A percentile compares a stretch with the other conserved stretches of the same genome.
Evolutionary conservation across 179 eudicot genomes (phyloP).

Genomic region (Dionaea muscipula): DNA sequence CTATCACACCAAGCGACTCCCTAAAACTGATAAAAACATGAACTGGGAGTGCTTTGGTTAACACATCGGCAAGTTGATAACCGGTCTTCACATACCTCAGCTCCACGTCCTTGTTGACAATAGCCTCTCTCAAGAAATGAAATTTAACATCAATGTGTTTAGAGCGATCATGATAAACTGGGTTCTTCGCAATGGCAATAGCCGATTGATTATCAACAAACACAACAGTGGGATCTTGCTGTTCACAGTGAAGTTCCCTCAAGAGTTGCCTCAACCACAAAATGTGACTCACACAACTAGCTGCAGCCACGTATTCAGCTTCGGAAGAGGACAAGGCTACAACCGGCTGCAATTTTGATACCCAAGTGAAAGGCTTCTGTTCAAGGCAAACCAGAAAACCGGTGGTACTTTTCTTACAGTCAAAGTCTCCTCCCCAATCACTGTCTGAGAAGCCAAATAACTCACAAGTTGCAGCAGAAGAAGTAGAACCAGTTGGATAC

Average conservation of each 20-base stretch:
- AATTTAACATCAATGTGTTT: background rate
- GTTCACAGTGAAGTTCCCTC: background rate
- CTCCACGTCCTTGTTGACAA: too few species aligned
- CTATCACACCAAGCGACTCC: too few species aligned
- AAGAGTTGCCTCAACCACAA: background rate
- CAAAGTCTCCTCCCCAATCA: background rate
- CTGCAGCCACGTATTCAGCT: background rate
- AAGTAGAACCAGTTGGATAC: background rate
- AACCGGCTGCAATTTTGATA: background rate
- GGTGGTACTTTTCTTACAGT: background rate
- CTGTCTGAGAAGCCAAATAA: background rate
- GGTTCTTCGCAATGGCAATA: background rate
- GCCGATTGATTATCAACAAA: background rate
- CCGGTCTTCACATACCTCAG: too few species aligned
- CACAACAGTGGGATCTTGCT: background rate
- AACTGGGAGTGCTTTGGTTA: too few species aligned
- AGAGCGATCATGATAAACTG: background rate
- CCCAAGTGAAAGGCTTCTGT: background rate
- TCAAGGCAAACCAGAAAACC: background rate
- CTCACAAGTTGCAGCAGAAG: too few species aligned
- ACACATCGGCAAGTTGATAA: too few species aligned
- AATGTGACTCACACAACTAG: background rate
- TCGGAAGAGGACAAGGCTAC: background rate
- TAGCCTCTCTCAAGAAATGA: background rate
- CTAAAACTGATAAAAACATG: too few species aligned